Evolutionary conservation across 768 basidiomycete genomes (phyloP).

Genomic region (Psilocybe cyanescens): DNA sequence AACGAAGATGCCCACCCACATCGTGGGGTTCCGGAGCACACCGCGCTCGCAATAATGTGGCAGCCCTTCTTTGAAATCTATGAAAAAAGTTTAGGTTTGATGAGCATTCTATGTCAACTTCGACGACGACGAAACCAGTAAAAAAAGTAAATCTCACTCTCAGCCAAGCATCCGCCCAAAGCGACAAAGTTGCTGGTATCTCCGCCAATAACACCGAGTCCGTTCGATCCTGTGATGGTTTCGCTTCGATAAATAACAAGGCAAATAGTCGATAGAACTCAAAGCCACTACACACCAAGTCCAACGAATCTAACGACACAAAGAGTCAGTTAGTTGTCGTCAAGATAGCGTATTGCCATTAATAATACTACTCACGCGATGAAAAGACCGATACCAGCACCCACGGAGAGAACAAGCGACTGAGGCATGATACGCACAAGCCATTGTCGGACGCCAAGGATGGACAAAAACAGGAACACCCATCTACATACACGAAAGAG

Average conservation of each 20-base stretch:
- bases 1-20: constrained; percentile 88
- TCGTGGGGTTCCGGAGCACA: constrained; percentile 73
- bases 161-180: constrained; percentile 72
- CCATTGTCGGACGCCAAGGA: constrained; percentile 89
- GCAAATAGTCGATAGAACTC: background rate
- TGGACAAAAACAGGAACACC: constrained; percentile 79
- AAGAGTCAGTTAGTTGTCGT: constrained; percentile 12
- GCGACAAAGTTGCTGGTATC: constrained; percentile 70
- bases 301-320: constrained; percentile 65
- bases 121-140: background rate
- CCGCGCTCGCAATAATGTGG: constrained; percentile 63
- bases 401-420: constrained; percentile 83
- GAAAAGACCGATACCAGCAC: constrained; percentile 86
- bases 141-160: constrained; percentile 35
- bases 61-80: constrained; percentile 50
- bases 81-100: background rate
- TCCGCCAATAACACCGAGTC: constrained; percentile 79
- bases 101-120: no score
- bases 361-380: constrained; percentile 62
- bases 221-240: constrained; percentile 53
- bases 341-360: background rate
- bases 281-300: constrained; percentile 47
- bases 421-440: constrained; percentile 87
- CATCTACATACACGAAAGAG: constrained; percentile 52
- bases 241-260: no score